Percentiles rank a stretch among this genome's conserved stretches.
Conservation (phyloP, 2,329 filamentous ascomycete genomes). For the Cytospora piceicola region DNA sequence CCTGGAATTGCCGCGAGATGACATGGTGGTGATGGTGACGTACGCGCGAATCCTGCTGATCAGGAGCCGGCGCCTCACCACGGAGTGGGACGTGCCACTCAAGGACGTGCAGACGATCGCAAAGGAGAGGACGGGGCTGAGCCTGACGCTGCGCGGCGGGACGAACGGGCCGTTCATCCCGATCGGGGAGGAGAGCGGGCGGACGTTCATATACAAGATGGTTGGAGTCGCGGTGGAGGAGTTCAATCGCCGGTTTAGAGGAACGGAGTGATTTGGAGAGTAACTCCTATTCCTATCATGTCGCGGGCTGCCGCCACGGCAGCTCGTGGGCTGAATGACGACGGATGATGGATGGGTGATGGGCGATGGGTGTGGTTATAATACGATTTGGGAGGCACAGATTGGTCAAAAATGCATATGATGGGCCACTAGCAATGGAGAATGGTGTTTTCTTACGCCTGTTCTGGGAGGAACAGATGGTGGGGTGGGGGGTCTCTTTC, state of each 20-base stretch:
- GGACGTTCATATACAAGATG: conserved; percentile 67
- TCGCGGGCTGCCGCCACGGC: not conserved
- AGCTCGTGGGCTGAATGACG: not conserved
- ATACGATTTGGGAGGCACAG: not conserved
- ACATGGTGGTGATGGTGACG: conserved; percentile 88
- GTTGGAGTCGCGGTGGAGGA: conserved; percentile 68
- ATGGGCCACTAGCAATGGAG: conserved; percentile 19
- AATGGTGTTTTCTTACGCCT: conserved; percentile 15
- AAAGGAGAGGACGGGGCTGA: conserved; percentile 94
- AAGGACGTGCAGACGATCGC: conserved; percentile 97
- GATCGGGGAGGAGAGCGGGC: conserved; percentile 80
- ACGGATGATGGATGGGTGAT: not conserved
- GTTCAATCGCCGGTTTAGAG: conserved; percentile 65
- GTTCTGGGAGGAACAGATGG: not conserved
- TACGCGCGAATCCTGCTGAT: conserved; percentile 89
- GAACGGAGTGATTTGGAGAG: conserved; percentile 40
- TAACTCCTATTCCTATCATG: no score
- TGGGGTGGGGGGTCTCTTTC: not conserved
- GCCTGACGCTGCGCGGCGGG: conserved; percentile 83
- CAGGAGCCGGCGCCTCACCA: conserved; percentile 79
- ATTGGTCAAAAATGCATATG: not conserved
- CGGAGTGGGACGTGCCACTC: conserved; percentile 94
- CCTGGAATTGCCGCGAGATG: conserved; percentile 85
- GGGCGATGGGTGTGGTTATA: not conserved
- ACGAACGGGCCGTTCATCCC: conserved; percentile 95